phyloP scores from a whole-genome alignment of 202 grass and related monocot genomes.

The Cymbopogon flexuosus region DNA sequence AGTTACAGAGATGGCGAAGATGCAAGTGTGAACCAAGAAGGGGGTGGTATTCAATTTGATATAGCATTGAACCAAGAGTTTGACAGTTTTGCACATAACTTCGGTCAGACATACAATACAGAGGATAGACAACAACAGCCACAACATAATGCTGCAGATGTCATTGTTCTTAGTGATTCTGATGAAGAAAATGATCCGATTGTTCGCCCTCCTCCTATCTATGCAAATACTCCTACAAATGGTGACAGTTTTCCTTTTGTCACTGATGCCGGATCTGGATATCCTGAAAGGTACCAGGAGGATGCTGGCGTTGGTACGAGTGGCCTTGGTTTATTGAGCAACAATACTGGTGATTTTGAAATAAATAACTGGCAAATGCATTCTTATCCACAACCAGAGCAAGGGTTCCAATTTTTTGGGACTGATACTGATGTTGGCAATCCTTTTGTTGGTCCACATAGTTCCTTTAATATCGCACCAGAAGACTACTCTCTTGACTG shows the following conservation, averaged over 20 bases:
- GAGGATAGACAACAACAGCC: slow-evolving; percentile 48
- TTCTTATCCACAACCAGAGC: slow-evolving; percentile 44
- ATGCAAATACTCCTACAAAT: slow-evolving; percentile 39
- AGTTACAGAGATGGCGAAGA: slow-evolving; percentile 81
- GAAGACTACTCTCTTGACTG: slow-evolving; percentile 60
- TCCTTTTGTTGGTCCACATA: slow-evolving; percentile 53
- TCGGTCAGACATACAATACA: slow-evolving; percentile 45
- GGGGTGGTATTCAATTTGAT: slow-evolving; percentile 48
- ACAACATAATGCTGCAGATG: slow-evolving; percentile 41
- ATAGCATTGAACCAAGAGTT: slow-evolving; percentile 79
- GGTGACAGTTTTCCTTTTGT: slow-evolving; percentile 51
- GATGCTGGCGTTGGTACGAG: slow-evolving; percentile 55
- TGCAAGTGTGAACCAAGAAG: slow-evolving; percentile 82
- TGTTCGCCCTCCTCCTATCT: slow-evolving; percentile 36
- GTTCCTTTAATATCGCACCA: slow-evolving; percentile 48
- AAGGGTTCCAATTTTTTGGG: slow-evolving; percentile 80
- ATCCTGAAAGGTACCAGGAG: slow-evolving; percentile 68
- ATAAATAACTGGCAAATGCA: slow-evolving; percentile 67
- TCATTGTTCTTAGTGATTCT: slow-evolving; percentile 93
- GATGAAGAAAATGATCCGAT: slow-evolving; percentile 72
- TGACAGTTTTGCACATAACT: slow-evolving; percentile 50
- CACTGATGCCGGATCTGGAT: slow-evolving; percentile 39
- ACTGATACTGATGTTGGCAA: slow-evolving; percentile 50
- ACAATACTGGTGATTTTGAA: slow-evolving; percentile 64
- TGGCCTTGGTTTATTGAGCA: slow-evolving; percentile 61